These are phyloP conservation scores for Pezicula carpinea DNA, from an alignment of 2,329 filamentous ascomycete species.

Conservation along the genomic window DNA sequence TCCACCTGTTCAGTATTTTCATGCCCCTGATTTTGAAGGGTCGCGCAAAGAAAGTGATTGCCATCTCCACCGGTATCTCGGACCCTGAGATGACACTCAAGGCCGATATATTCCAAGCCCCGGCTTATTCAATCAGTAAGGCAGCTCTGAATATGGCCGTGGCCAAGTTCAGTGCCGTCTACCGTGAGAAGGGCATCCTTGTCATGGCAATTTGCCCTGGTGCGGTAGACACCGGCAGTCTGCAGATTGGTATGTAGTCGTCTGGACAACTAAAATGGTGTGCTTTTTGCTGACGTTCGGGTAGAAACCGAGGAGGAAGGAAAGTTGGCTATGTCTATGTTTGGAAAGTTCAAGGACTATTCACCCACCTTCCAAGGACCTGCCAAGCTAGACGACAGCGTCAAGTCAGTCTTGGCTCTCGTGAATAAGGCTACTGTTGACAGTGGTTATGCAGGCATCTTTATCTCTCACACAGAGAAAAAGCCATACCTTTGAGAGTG, in stretches of 20 bases:
- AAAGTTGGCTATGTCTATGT: constrained; percentile 18
- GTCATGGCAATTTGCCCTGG: constrained; percentile 49
- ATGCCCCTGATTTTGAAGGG: constrained; percentile 48
- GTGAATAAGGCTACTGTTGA: constrained; percentile 23
- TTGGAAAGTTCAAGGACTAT: constrained; percentile 16
- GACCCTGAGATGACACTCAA: constrained; percentile 40
- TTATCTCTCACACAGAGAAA: constrained; percentile 13
- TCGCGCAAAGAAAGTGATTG: constrained; percentile 46
- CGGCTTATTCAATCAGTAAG: constrained; percentile 45
- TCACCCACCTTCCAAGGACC: constrained; percentile 24
- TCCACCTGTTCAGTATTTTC: constrained; percentile 49
- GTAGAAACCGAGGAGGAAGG: constrained; percentile 16
- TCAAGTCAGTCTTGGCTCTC: constrained; percentile 15
- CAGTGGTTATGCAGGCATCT: constrained; percentile 13
- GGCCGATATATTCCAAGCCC: constrained; percentile 29
- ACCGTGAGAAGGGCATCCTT: constrained; percentile 44
- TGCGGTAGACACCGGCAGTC: constrained; percentile 39
- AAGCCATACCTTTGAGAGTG: constrained; percentile 12
- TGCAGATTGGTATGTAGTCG: constrained; percentile 14
- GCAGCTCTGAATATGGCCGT: constrained; percentile 47
- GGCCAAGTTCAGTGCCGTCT: constrained; percentile 48
- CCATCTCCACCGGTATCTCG: constrained; percentile 42
- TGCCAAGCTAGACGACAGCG: constrained; percentile 16
- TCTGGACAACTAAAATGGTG: constrained; percentile 7
- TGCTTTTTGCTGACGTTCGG: constrained; percentile 9